These are phyloP conservation scores for Marchantia polymorpha DNA, from an alignment of 225 moss, liverwort and hornwort genomes.

Conservation along the genomic window DNA sequence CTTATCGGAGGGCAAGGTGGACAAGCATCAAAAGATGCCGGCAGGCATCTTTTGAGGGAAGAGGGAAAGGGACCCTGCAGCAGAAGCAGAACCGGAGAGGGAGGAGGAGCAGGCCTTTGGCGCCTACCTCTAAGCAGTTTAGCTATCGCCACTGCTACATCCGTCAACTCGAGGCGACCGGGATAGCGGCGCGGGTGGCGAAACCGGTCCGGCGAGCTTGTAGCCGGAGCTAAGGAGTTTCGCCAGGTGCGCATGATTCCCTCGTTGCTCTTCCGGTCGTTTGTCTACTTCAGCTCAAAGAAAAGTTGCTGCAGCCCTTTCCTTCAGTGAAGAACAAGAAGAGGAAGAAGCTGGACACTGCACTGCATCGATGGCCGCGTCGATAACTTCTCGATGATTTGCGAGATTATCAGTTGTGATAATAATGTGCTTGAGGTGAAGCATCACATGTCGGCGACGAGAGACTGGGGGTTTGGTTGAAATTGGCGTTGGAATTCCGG, in stretches of 20 bases:
- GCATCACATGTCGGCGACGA: constrained; percentile 4
- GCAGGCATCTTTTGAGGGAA: not conserved
- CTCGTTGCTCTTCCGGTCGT: not conserved
- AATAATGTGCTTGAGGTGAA: not conserved
- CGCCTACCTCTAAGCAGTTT: not conserved
- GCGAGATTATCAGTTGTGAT: not conserved
- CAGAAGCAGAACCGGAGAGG: too few relatives aligned
- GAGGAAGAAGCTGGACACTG: not conserved
- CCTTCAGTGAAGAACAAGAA: not conserved
- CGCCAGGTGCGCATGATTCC: not conserved
- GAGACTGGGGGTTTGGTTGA: constrained; percentile 15
- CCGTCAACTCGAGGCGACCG: not conserved
- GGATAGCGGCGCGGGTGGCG: not conserved
- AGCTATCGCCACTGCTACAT: not conserved
- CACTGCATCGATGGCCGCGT: not conserved
- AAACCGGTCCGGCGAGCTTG: not conserved
- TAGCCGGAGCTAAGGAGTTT: not conserved
- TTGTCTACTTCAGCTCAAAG: not conserved
- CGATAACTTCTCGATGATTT: constrained; percentile 8
- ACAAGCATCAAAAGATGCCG: constrained; percentile 1
- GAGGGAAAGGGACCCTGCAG: too few relatives aligned
- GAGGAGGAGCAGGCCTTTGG: not conserved
- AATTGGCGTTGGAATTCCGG: not conserved
- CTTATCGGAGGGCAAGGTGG: not conserved
- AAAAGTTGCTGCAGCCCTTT: not conserved